Conservation (phyloP, 257 asterid genomes). For the Asclepias syriaca region DNA sequence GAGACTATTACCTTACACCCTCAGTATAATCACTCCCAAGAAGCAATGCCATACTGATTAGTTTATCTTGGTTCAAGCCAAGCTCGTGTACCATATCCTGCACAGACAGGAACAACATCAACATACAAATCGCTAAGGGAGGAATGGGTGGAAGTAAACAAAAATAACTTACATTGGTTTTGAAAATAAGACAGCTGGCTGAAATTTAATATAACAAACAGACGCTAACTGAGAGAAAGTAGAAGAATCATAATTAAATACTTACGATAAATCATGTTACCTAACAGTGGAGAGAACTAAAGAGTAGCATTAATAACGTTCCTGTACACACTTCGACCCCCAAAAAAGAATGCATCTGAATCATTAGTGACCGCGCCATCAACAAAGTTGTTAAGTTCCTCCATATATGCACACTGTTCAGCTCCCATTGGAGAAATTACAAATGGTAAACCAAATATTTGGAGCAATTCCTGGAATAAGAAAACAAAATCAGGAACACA, state of each 20-base stretch:
- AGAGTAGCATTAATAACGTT: no score
- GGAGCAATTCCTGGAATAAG: conserved; percentile 80
- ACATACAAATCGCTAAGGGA: conserved; percentile 2
- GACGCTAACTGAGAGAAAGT: no score
- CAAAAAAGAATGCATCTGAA: conserved; percentile 58
- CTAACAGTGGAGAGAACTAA: no score
- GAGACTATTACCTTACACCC: conserved; percentile 70
- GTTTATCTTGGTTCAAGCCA: conserved; percentile 76
- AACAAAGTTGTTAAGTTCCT: conserved; percentile 81
- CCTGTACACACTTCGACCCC: no score
- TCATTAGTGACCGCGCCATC: conserved; percentile 98
- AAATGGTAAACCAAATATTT: conserved; percentile 95
- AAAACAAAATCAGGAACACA: background rate
- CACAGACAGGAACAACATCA: conserved; percentile 20
- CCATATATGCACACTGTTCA: conserved; percentile 97
- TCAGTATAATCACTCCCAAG: conserved; percentile 97
- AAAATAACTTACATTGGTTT: background rate
- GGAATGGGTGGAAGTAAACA: background rate
- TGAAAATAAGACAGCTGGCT: background rate
- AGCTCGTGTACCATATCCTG: conserved; percentile 89
- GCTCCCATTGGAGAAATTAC: conserved; percentile 98
- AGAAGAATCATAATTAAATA: no score
- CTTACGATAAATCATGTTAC: no score
- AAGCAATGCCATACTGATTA: conserved; percentile 76
- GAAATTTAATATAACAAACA: background rate